Evolutionary conservation across 2,329 filamentous ascomycete genomes (phyloP).

Genomic region (Alternaria gansuensis): DNA sequence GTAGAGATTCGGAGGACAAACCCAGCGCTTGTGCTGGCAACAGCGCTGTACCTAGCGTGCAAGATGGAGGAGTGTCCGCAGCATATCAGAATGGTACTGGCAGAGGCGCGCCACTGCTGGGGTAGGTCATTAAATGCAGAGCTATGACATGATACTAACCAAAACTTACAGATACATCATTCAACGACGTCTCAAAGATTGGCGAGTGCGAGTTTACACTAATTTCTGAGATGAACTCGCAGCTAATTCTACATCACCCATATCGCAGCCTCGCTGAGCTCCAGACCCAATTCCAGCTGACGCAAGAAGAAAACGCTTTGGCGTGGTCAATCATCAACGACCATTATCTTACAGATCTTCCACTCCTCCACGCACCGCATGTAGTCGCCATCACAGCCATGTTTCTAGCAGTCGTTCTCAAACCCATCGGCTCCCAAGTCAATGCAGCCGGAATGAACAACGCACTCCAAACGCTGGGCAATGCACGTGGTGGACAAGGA

Average conservation of each 20-base stretch:
- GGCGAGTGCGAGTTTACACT: slow-evolving; percentile 94
- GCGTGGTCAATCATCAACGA: slow-evolving; percentile 90
- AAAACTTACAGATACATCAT: slow-evolving; percentile 41
- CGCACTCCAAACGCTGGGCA: slow-evolving; percentile 51
- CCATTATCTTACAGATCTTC: slow-evolving; percentile 91
- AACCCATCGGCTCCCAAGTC: slow-evolving; percentile 65
- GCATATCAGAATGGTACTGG: slow-evolving; percentile 89
- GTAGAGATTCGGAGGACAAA: slow-evolving; percentile 93
- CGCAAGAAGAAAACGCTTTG: slow-evolving; percentile 78
- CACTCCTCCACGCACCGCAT: slow-evolving; percentile 84
- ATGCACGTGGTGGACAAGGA: slow-evolving; percentile 41
- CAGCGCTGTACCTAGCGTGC: slow-evolving; percentile 91
- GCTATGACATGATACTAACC: slow-evolving; percentile 16
- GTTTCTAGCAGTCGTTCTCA: slow-evolving; percentile 82
- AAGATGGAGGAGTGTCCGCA: slow-evolving; percentile 99
- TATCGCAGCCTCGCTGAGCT: slow-evolving; percentile 82
- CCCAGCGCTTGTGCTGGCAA: slow-evolving; percentile 91
- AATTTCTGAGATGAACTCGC: slow-evolving; percentile 89
- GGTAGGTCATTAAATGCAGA: slow-evolving; percentile 31
- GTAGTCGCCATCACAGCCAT: slow-evolving; percentile 87
- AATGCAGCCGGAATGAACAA: slow-evolving; percentile 54
- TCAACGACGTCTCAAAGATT: slow-evolving; percentile 77
- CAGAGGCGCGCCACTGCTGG: slow-evolving; percentile 78
- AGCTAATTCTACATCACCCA: slow-evolving; percentile 89
- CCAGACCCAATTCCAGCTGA: slow-evolving; percentile 73